Percentiles rank a stretch among this genome's conserved stretches.
These are phyloP conservation scores for Claviceps digitariae DNA, from an alignment of 2,329 filamentous ascomycete species.

Conservation along the genomic window DNA sequence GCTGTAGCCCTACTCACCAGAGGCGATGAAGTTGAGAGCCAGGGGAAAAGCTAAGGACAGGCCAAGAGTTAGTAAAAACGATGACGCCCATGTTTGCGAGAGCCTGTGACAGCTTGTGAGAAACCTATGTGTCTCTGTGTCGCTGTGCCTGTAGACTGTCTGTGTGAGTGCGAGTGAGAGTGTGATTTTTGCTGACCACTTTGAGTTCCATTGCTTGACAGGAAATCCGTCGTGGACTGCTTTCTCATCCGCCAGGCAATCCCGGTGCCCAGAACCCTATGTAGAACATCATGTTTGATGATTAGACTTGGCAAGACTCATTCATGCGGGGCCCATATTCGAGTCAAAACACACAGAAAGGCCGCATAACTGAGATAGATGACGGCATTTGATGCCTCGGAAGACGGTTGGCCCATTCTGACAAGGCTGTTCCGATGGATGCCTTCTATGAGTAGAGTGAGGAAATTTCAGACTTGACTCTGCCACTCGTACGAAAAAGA, in stretches of 20 bases:
- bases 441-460: neutral
- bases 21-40: slow-evolving; percentile 81
- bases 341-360: slow-evolving; percentile 49
- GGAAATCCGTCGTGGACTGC: slow-evolving; percentile 57
- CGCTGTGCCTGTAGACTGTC: no score
- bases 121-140: neutral
- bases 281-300: slow-evolving; percentile 5
- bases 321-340: no score
- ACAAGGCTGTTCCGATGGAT: neutral
- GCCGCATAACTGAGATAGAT: slow-evolving; percentile 67
- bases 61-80: slow-evolving; percentile 4
- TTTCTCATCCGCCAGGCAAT: slow-evolving; percentile 44
- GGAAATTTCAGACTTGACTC: neutral
- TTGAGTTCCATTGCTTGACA: slow-evolving; percentile 69
- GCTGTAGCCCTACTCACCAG: slow-evolving; percentile 58
- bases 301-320: neutral
- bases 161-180: slow-evolving; percentile 4
- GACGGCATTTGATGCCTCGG: slow-evolving; percentile 66
- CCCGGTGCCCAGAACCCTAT: slow-evolving; percentile 48
- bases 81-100: neutral
- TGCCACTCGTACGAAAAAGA: neutral
- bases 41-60: slow-evolving; percentile 52
- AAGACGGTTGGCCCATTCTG: slow-evolving; percentile 62
- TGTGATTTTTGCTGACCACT: slow-evolving; percentile 47
- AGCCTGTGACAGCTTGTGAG: neutral